Evolutionary conservation across 805 yeast genomes (phyloP), one percentile per base, ranked within the genome.

Genomic region (Starmerella etchellsii): DNA sequence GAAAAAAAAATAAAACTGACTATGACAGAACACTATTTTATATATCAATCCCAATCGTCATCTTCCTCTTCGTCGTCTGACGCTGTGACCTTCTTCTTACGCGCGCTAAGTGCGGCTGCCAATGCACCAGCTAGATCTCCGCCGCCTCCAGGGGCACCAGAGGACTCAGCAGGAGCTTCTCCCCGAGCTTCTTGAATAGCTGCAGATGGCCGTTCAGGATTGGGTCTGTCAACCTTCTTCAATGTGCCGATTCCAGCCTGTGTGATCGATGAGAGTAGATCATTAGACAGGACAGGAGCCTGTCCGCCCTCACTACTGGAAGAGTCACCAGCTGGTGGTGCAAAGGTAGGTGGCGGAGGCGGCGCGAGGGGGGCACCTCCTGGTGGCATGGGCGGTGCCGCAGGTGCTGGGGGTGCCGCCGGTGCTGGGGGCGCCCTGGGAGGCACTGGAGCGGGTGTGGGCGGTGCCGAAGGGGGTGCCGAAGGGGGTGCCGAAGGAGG

Each of bases 1-100:
- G n/a, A n/a, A n/a, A n/a, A n/a, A n/a, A n/a, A n/a, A n/a, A n/a
- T n/a, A n/a, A n/a, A n/a, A n/a, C n/a, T n/a, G 25, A 23, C 25
- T 23, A 8, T 23, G 25, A 23, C 10, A 7, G 25, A 23, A 7
- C 10, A 23, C 25, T n/a, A n/a, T n/a, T n/a, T n/a, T n/a, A n/a
- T 10, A 9, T 31, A 18, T 41, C 26, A 69, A 62, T 22, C 60
- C 84, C 84, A 78, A 39, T 83, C 94, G 40, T 73, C 78, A 19
- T 72, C 78, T 44, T 81, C 87, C 48, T 81, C 91, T 51, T 81
- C 94, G 44, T 80, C 91, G 48, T 84, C 94, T 50, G 84, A 76
- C 16, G 69, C 73, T 1, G 81, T 70, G 7, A 88, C 94, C 58
- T 83, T 84, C 18, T 72, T 74, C 61, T 88, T 88, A 55, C 96